Evolutionary conservation across 176 grass and related monocot species (phyloP).

Genomic region (Eragrostis curvula): DNA sequence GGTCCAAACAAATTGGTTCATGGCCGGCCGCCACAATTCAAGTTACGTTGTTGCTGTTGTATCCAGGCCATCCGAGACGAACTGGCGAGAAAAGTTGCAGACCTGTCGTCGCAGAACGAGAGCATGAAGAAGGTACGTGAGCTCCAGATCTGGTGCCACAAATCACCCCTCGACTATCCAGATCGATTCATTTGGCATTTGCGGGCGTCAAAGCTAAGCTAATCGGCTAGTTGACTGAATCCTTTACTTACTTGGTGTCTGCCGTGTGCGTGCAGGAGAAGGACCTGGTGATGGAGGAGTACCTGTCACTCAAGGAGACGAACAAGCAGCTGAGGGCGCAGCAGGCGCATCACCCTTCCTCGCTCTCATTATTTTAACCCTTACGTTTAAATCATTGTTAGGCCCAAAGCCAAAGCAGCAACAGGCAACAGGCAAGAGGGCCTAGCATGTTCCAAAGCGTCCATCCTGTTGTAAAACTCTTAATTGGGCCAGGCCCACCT

Average conservation of each 20-base stretch:
- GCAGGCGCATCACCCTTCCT: slow-evolving; percentile 39
- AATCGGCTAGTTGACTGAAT: not conserved
- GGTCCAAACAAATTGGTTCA: too few relatives aligned
- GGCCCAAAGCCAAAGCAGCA: not conserved
- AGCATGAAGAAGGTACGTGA: slow-evolving; percentile 61
- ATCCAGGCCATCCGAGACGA: slow-evolving; percentile 64
- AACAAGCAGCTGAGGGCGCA: slow-evolving; percentile 62
- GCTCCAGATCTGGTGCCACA: not conserved
- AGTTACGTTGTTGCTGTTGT: not conserved
- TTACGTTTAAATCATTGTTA: not conserved
- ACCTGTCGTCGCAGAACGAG: slow-evolving; percentile 61
- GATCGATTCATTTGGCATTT: not conserved
- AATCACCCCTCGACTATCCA: too few relatives aligned
- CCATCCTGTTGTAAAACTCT: too few relatives aligned
- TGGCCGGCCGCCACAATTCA: not conserved
- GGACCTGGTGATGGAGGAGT: slow-evolving; percentile 56
- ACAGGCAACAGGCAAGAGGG: not conserved
- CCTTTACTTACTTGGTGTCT: too few relatives aligned
- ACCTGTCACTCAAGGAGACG: slow-evolving; percentile 61
- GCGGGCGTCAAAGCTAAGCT: too few relatives aligned
- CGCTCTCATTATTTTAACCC: slow-evolving; percentile 27
- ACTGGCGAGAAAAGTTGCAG: slow-evolving; percentile 54
- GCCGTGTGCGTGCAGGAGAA: slow-evolving; percentile 55
- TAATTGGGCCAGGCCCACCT: too few relatives aligned
- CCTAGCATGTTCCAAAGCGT: slow-evolving; percentile 31